Evolutionary conservation across 495 filamentous ascomycete species (phyloP).

Genomic region (Aspergillus sclerotioniger): DNA sequence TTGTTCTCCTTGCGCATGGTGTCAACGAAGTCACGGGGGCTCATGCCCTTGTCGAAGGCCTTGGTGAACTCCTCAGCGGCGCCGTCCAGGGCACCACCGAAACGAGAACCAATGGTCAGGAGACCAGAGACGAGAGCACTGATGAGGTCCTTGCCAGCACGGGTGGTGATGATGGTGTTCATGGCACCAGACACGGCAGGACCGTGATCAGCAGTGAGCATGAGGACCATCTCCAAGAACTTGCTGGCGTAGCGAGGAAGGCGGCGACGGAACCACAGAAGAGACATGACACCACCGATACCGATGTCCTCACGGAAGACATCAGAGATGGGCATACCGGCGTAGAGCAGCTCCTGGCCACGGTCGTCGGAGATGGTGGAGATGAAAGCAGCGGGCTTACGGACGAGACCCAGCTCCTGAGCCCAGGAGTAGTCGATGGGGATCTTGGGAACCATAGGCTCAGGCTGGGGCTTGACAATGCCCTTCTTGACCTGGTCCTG

Average conservation of each 20-base stretch:
- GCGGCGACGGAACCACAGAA: slow-evolving; percentile 98
- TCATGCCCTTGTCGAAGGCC: slow-evolving; percentile 96
- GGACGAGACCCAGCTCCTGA: slow-evolving; percentile 97
- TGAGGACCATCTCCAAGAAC: slow-evolving; percentile 99
- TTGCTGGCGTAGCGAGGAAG: slow-evolving; percentile 94
- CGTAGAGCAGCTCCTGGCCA: slow-evolving; percentile 98
- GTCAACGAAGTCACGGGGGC: slow-evolving; percentile 98
- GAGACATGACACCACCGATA: slow-evolving; percentile 99
- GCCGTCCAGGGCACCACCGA: slow-evolving; percentile 97
- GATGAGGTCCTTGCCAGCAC: slow-evolving; percentile 98
- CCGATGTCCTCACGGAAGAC: slow-evolving; percentile 99
- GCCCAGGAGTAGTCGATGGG: slow-evolving; percentile 99
- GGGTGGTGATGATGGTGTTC: slow-evolving; percentile 99
- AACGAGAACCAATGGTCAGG: slow-evolving; percentile 94
- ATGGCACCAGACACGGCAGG: slow-evolving; percentile 98
- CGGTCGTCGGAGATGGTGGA: slow-evolving; percentile 99
- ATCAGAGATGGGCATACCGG: slow-evolving; percentile 98
- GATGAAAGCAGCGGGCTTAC: slow-evolving; percentile 99
- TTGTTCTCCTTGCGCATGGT: slow-evolving; percentile 99
- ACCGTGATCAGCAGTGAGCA: slow-evolving; percentile 99
- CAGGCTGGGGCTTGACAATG: slow-evolving; percentile 76
- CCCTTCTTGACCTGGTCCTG: slow-evolving; percentile 79
- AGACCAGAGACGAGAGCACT: slow-evolving; percentile 92
- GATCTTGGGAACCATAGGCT: slow-evolving; percentile 96
- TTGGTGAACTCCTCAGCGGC: slow-evolving; percentile 98